phyloP scores from a whole-genome alignment of 2,329 filamentous ascomycete species.

The Cladosporium austrohemisphaericum region DNA sequence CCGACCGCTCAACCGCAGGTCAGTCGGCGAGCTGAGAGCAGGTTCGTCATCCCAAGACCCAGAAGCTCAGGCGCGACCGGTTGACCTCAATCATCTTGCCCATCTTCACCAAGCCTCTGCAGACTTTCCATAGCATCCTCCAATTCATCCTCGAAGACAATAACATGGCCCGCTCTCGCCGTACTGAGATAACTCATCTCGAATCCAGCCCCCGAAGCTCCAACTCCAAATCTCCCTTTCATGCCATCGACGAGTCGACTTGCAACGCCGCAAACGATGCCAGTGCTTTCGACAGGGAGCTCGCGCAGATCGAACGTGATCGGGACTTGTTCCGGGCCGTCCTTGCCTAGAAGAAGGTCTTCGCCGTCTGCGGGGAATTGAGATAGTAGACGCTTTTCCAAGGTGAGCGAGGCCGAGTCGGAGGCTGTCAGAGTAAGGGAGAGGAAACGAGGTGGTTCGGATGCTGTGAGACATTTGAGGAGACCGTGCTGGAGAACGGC shows the following conservation, averaged over 20 bases:
- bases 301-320: constrained; percentile 82
- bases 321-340: constrained; percentile 68
- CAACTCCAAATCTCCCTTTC: constrained; percentile 21
- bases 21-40: no score
- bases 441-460: constrained; percentile 61
- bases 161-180: constrained; percentile 81
- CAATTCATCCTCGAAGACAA: constrained; percentile 72
- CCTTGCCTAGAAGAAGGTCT: constrained; percentile 70
- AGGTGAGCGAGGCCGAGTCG: constrained; percentile 68
- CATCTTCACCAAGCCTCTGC: constrained; percentile 46
- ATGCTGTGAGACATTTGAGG: constrained; percentile 43
- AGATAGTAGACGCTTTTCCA: constrained; percentile 64
- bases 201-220: constrained; percentile 41
- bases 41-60: no score
- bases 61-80: no score
- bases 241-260: constrained; percentile 75
- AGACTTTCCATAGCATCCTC: constrained; percentile 63
- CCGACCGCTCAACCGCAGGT: no score
- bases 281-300: constrained; percentile 81
- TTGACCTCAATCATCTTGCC: no score
- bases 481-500: constrained; percentile 46
- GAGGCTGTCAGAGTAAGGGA: constrained; percentile 70
- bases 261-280: constrained; percentile 92
- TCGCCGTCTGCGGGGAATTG: constrained; percentile 45
- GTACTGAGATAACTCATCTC: constrained; percentile 92